phyloP scores from a whole-genome alignment of 805 yeast genomes.

The Danielia oregonensis region DNA sequence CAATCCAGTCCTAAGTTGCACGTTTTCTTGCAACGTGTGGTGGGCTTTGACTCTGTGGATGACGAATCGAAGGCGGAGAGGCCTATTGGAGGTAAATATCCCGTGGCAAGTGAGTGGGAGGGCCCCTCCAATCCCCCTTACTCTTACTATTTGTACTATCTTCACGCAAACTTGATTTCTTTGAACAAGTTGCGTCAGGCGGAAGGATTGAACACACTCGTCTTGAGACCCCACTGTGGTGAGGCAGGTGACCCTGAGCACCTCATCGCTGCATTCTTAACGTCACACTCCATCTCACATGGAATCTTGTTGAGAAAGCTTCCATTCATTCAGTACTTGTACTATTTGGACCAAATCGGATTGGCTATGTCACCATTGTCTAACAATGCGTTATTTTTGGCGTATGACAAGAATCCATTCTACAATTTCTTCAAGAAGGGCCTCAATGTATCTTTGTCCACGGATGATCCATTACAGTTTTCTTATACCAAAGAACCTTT shows the following conservation, averaged over 20 bases:
- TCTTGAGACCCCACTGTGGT: slow-evolving; percentile 97
- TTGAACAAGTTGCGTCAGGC: slow-evolving; percentile 78
- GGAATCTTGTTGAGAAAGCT: slow-evolving; percentile 91
- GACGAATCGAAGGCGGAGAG: slow-evolving; percentile 94
- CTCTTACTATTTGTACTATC: slow-evolving; percentile 86
- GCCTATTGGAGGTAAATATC: slow-evolving; percentile 68
- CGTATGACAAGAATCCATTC: slow-evolving; percentile 97
- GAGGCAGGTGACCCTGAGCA: slow-evolving; percentile 99
- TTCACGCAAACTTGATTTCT: slow-evolving; percentile 82
- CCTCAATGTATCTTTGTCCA: slow-evolving; percentile 86
- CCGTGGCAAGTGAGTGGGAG: slow-evolving; percentile 84
- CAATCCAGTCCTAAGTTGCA: slow-evolving; percentile 84
- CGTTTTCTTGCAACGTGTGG: slow-evolving; percentile 85
- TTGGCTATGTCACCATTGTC: slow-evolving; percentile 98
- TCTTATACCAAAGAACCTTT: slow-evolving; percentile 96
- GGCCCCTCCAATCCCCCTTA: slow-evolving; percentile 88
- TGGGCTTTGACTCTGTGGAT: slow-evolving; percentile 97
- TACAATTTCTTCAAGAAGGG: slow-evolving; percentile 89
- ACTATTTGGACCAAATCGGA: slow-evolving; percentile 91
- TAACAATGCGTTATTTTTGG: slow-evolving; percentile 90
- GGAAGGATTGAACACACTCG: slow-evolving; percentile 81
- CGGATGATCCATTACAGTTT: slow-evolving; percentile 97
- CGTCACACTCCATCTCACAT: slow-evolving; percentile 91
- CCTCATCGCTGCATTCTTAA: slow-evolving; percentile 80
- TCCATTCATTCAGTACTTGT: slow-evolving; percentile 91